Evolutionary conservation across 352 stramenopile species (phyloP).

Genomic region (Globisporangium irregulare): DNA sequence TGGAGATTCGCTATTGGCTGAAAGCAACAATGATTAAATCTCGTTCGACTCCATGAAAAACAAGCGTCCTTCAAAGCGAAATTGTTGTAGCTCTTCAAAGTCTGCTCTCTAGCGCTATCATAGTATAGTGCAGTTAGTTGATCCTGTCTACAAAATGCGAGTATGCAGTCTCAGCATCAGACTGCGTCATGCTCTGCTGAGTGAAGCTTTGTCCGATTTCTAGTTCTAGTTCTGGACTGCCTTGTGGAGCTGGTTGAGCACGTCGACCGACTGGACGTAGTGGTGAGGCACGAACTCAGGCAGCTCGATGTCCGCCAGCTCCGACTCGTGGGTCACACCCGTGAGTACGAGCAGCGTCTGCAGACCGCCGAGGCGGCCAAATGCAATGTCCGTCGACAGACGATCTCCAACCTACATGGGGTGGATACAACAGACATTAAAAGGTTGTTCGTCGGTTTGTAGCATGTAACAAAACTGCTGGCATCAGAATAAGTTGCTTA

Average conservation of each 20-base stretch:
- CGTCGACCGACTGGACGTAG: conserved; percentile 69
- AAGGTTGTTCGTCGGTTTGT: neutral
- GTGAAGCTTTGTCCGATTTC: neutral
- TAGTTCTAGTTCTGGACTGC: conserved; percentile 21
- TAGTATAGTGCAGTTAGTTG: neutral
- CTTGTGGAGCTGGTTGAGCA: conserved; percentile 64
- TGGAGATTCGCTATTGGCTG: neutral
- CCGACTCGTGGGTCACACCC: conserved; percentile 58
- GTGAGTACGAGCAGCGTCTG: conserved; percentile 76
- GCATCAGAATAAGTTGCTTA: conserved; percentile 15
- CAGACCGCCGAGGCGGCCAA: conserved; percentile 64
- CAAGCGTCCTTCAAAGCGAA: neutral
- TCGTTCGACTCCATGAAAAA: neutral
- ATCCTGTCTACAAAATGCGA: neutral
- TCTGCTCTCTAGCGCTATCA: neutral
- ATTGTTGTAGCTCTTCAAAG: neutral
- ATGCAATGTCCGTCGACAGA: conserved; percentile 83
- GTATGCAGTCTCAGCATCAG: neutral
- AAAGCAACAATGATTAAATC: neutral
- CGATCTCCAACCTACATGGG: conserved; percentile 65
- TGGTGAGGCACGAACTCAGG: conserved; percentile 56
- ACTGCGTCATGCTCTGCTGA: neutral
- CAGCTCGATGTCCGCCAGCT: conserved; percentile 53
- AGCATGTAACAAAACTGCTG: neutral
- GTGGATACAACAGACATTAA: neutral